A percentile compares a stretch with the other conserved stretches of the same genome.
These are phyloP conservation scores for Flaveria robusta DNA, from an alignment of 129 eudicot genomes.

Conservation along the genomic window DNA sequence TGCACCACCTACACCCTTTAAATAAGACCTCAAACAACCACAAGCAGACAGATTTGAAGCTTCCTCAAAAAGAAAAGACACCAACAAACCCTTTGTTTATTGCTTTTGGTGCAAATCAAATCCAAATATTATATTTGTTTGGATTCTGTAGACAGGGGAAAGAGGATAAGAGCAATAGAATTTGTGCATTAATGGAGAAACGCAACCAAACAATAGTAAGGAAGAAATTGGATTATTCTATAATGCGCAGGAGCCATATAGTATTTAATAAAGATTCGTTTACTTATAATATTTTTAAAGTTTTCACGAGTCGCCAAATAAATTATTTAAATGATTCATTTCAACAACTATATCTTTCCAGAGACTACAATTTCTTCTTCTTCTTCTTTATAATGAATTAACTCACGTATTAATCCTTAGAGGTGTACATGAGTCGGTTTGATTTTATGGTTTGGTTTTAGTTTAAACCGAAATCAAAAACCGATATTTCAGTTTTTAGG, in stretches of 20 bases:
- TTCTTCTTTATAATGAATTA: too few relatives aligned
- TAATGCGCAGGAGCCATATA: not conserved
- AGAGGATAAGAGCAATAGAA: constrained; percentile 18
- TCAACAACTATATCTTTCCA: not conserved
- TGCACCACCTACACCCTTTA: constrained; percentile 20
- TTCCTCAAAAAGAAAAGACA: constrained; percentile 25
- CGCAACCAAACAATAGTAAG: constrained; percentile 20
- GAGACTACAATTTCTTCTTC: not conserved
- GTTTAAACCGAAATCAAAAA: too few relatives aligned
- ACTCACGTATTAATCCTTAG: too few relatives aligned
- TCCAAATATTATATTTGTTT: constrained; percentile 27
- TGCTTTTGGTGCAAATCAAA: constrained; percentile 19
- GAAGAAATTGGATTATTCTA: not conserved
- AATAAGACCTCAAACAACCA: constrained; percentile 32
- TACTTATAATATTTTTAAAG: not conserved
- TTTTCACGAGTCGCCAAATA: not conserved
- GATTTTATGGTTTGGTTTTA: too few relatives aligned
- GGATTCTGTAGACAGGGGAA: constrained; percentile 26
- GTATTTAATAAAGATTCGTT: not conserved
- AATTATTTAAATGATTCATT: constrained; percentile 1
- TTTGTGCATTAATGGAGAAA: constrained; percentile 19
- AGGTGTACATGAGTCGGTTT: too few relatives aligned
- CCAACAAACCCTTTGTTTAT: constrained; percentile 33
- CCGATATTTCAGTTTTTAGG: too few relatives aligned
- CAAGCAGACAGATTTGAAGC: constrained; percentile 49